Evolutionary conservation across 2,329 filamentous ascomycete genomes (phyloP), one percentile per base, ranked within the genome.

Genomic region (Ophiostoma sp.): DNA sequence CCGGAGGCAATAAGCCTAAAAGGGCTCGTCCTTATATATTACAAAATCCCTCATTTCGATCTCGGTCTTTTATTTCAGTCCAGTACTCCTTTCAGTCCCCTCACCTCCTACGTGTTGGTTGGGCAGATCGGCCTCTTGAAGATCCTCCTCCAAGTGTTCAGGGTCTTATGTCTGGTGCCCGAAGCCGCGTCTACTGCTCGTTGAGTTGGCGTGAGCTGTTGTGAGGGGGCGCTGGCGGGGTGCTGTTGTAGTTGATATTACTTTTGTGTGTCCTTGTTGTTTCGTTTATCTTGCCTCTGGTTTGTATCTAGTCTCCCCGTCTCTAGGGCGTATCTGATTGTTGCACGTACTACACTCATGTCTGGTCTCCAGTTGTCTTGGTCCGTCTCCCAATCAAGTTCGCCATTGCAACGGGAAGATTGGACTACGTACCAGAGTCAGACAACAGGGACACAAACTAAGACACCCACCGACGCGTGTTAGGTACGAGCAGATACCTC

Each of bases 251-350:
- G 33, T 36, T 3, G n/a, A n/a, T n/a, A n/a, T n/a, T n/a, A n/a
- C n/a, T 8, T 6, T 57, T 57, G 22, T 57, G 3, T 17, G 7
- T 8, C 11, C 11, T 33, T 5, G 15, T n/a, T 31, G 22, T 19
- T 31, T 59, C 36, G 28, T 61, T 64, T 45, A 45, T 64, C 61
- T 19, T 61, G 61, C 15, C 19, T 64, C 61, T 36, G n/a, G 61
- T 33, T 6, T 36, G 61, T 64, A 64, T n/a, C n/a, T n/a, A n/a
- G n/a, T n/a, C n/a, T n/a, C n/a, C n/a, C n/a, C n/a, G n/a, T n/a
- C n/a, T n/a, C n/a, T n/a, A n/a, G n/a, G n/a, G n/a, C n/a, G n/a
- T n/a, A n/a, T n/a, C n/a, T n/a, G n/a, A n/a, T n/a, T n/a, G n/a
- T n/a, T n/a, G n/a, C n/a, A n/a, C n/a, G n/a, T n/a, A n/a, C n/a